Evolutionary conservation across 768 basidiomycete genomes (phyloP).

Genomic region (Boletus reticulatus): DNA sequence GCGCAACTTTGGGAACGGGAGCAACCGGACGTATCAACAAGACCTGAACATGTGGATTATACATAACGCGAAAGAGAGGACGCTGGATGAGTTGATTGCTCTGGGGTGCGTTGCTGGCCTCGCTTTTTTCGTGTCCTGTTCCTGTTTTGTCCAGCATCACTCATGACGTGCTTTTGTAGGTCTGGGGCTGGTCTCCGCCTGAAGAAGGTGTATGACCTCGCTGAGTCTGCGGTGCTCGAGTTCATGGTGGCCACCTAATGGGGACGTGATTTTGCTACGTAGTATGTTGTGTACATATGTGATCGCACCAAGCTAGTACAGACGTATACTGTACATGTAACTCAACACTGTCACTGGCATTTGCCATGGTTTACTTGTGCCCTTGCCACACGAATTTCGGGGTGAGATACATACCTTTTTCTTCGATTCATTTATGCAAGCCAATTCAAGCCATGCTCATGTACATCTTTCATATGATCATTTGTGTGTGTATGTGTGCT

Average conservation of each 20-base stretch:
- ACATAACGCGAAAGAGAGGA: conserved; percentile 44
- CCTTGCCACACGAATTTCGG: too few species aligned
- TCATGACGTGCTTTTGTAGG: conserved; percentile 4
- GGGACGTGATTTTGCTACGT: background rate
- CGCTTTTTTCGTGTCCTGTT: background rate
- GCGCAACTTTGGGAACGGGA: conserved; percentile 46
- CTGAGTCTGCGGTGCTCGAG: conserved; percentile 25
- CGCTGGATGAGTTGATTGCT: conserved; percentile 37
- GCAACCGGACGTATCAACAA: conserved; percentile 39
- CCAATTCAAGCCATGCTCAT: too few species aligned
- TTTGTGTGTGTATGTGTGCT: too few species aligned
- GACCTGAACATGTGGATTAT: conserved; percentile 48
- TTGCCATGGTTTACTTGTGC: too few species aligned
- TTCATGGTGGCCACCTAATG: conserved; percentile 17
- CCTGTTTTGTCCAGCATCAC: background rate
- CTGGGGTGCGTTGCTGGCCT: conserved; percentile 25
- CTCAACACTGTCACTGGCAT: too few species aligned
- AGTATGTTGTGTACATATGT: too few species aligned
- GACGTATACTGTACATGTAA: too few species aligned
- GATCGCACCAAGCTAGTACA: too few species aligned
- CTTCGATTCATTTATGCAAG: too few species aligned
- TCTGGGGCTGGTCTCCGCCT: conserved; percentile 17
- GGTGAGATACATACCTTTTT: too few species aligned
- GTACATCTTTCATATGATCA: too few species aligned
- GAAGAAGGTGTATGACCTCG: conserved; percentile 28